phyloP scores from a whole-genome alignment of 495 filamentous ascomycete genomes.

The Penicillium herquei region DNA sequence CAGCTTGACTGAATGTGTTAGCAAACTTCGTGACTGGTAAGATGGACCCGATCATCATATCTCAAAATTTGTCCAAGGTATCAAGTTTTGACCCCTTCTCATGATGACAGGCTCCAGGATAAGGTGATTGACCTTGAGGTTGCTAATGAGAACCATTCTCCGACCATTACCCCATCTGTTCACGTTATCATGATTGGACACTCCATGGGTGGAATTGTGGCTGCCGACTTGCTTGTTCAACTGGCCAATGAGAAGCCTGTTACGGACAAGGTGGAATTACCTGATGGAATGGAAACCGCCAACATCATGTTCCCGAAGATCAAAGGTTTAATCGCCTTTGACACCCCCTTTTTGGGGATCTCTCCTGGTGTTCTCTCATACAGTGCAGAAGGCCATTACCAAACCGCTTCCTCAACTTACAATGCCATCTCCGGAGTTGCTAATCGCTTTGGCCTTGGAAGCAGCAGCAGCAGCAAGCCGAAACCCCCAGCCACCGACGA shows the following conservation, averaged over 20 bases:
- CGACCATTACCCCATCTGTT: conserved; percentile 86
- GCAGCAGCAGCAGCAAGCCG: conserved; percentile 9
- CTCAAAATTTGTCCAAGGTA: background rate
- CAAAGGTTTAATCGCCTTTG: conserved; percentile 87
- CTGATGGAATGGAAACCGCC: conserved; percentile 24
- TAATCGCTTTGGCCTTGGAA: conserved; percentile 57
- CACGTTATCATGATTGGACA: conserved; percentile 84
- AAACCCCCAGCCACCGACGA: conserved; percentile 19
- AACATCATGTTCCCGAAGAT: conserved; percentile 66
- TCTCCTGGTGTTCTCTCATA: conserved; percentile 86
- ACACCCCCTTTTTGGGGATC: conserved; percentile 92
- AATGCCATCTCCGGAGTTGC: conserved; percentile 64
- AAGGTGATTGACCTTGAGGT: conserved; percentile 96
- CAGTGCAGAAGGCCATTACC: conserved; percentile 81
- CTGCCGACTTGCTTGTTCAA: conserved; percentile 76
- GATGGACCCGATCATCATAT: background rate
- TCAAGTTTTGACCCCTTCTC: background rate
- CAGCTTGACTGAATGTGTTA: conserved; percentile 77
- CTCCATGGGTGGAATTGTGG: conserved; percentile 97
- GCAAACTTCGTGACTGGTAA: conserved; percentile 82
- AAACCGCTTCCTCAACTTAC: conserved; percentile 67
- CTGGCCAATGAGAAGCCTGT: conserved; percentile 69
- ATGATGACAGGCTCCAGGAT: conserved; percentile 68
- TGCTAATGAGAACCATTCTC: conserved; percentile 72
- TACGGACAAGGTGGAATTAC: conserved; percentile 25